Base-by-base conservation (phyloP, 2,329 filamentous ascomycete genomes). In the Eurotiales sp. region DNA sequence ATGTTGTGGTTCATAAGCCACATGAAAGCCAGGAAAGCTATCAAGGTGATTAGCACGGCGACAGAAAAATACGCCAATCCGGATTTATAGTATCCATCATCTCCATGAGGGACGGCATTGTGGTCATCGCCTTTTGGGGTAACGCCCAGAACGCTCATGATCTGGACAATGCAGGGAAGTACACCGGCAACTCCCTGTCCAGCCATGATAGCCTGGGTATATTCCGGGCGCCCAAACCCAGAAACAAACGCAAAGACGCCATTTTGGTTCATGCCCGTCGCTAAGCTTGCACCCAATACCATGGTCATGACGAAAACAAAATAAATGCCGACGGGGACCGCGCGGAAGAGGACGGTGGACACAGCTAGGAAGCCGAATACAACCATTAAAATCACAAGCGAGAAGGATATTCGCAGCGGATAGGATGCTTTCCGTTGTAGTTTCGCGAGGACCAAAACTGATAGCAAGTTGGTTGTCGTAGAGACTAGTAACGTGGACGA, bases 191-290 rank as follows among this genome's bases (percentile, higher is more conserved):
- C 78, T 27, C 86, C 92, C 70, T 99, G 93, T 1, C 93, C 93
- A 3, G 86, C 85, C 91, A 99, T 97, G 69, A 97, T 90, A 21
- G 87, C 92, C 71, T 97, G 92, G 50, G 90, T 96, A 69, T 97
- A 99, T 69, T 93, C 88, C 17, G 86, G 82, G 46, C 88, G 78
- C 30, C 86, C 89, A 63, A 96, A 97, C 47, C 88, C 86, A 3
- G 88, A 83, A 3, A 90, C 90, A 65, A 91, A 97, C 2, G 93
- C 90, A 67, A 96, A 96, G 10, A 93, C 83, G 15, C 93, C 93
- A 68, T 97, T 97, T 71, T 97, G 93, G 59, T 91, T 87, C 46
- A 96, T 76, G 0, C 88, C 91, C 0, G 90, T 87, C 0, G 89
- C 90, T 64, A 87, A 77, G 58, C 90, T 88, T 0, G 90, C 83